Conservation (phyloP, 352 stramenopile genomes). For the Elongisporangium anandrum region DNA sequence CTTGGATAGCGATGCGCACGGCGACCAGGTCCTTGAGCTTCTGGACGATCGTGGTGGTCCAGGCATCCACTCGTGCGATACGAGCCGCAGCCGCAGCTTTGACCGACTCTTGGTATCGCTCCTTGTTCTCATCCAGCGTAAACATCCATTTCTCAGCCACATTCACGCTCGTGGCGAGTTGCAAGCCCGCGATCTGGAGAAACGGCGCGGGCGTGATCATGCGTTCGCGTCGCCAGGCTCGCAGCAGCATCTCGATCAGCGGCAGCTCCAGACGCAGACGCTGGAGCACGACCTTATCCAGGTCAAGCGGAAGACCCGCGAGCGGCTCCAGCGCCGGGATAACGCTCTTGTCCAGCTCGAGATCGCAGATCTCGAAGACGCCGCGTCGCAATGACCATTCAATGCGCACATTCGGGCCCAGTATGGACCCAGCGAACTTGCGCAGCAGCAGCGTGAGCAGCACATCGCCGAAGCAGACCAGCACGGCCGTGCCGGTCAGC, state of each 20-base stretch:
- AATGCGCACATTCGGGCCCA: constrained; percentile 56
- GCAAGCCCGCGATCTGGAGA: constrained; percentile 46
- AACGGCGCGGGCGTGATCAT: constrained; percentile 8
- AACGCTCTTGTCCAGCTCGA: constrained; percentile 36
- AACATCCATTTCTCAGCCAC: constrained; percentile 76
- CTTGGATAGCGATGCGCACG: constrained; percentile 23
- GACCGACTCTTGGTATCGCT: constrained; percentile 46
- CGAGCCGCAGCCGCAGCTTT: constrained; percentile 46
- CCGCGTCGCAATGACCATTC: constrained; percentile 61
- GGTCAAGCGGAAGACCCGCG: constrained; percentile 49
- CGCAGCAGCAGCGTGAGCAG: constrained; percentile 54
- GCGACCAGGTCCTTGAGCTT: constrained; percentile 59
- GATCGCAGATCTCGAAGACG: constrained; percentile 50
- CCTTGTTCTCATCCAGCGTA: constrained; percentile 56
- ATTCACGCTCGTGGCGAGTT: constrained; percentile 54
- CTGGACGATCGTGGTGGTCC: constrained; percentile 48
- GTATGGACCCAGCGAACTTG: constrained; percentile 29
- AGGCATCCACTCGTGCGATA: constrained; percentile 43
- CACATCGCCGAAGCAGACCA: constrained; percentile 49
- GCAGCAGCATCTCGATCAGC: constrained; percentile 29
- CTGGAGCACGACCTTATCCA: constrained; percentile 60
- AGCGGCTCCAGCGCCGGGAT: constrained; percentile 56
- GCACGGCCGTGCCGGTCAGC: constrained; percentile 17
- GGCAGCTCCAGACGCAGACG: constrained; percentile 51
- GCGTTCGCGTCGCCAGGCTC: constrained; percentile 7